A percentile compares a stretch with the other conserved stretches of the same genome.
Evolutionary conservation across 345 rosid genomes (phyloP).

Genomic region (Citrus cavaleriei): DNA sequence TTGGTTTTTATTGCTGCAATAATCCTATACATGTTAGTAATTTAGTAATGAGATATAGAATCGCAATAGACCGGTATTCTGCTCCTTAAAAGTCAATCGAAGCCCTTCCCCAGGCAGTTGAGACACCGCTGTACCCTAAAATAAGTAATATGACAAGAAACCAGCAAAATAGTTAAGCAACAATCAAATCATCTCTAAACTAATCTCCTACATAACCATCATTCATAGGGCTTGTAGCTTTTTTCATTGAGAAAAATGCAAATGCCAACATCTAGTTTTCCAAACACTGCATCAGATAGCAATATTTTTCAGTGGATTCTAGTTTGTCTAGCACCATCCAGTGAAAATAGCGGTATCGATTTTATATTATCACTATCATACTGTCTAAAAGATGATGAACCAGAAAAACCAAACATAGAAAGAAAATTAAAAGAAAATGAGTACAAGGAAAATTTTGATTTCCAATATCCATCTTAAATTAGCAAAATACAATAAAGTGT

Average conservation of each 20-base stretch:
- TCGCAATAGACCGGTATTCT: not conserved
- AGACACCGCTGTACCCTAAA: constrained; percentile 79
- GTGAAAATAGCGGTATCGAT: too few relatives aligned
- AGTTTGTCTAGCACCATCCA: too few relatives aligned
- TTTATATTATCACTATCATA: too few relatives aligned
- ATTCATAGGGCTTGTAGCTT: not conserved
- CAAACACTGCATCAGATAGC: not conserved
- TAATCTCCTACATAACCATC: not conserved
- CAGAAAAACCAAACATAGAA: too few relatives aligned
- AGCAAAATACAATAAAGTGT: not conserved
- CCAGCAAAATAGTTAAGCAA: not conserved
- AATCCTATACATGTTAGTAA: not conserved
- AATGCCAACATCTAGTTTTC: not conserved
- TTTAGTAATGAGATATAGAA: not conserved
- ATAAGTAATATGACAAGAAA: constrained; percentile 14
- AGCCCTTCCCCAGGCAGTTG: constrained; percentile 70
- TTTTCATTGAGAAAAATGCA: not conserved
- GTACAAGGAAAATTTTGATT: too few relatives aligned
- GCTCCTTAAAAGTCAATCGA: constrained; percentile 16
- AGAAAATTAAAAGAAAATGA: too few relatives aligned
- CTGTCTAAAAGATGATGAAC: too few relatives aligned
- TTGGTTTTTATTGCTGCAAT: not conserved
- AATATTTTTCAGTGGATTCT: not conserved
- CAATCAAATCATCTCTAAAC: not conserved
- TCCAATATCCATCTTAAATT: not conserved